Evolutionary conservation across 1,284 basidiomycete species (phyloP).

Genomic region (Polyporus tsugae): DNA sequence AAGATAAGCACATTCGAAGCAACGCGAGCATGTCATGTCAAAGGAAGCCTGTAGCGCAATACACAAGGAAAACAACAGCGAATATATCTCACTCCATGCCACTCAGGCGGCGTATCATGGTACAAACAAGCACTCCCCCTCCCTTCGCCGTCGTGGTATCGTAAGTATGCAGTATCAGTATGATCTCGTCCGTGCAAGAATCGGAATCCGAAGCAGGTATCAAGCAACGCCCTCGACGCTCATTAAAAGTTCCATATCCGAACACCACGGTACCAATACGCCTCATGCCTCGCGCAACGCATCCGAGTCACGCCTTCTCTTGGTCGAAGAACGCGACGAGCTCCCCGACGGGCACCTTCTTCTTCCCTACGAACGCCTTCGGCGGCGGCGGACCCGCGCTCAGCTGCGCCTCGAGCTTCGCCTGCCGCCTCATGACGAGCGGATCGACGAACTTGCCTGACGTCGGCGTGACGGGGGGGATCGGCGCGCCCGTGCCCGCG

Average conservation of each 20-base stretch:
- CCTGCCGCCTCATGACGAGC: conserved; percentile 70
- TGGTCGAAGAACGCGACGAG: conserved; percentile 85
- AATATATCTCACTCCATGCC: background rate
- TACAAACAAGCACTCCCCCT: background rate
- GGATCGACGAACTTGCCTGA: conserved; percentile 74
- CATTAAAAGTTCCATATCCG: conserved; percentile 2
- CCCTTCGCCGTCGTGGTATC: background rate
- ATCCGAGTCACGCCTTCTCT: conserved; percentile 52
- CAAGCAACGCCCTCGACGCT: background rate
- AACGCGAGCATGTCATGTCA: conserved; percentile 10
- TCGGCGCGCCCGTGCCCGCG: conserved; percentile 29
- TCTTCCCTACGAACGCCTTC: conserved; percentile 50
- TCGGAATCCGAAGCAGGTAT: conserved; percentile 4
- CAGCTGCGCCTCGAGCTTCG: conserved; percentile 50
- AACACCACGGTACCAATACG: background rate
- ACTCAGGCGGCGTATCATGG: background rate
- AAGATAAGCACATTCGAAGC: conserved; percentile 21
- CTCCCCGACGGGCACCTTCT: conserved; percentile 75
- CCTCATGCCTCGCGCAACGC: background rate
- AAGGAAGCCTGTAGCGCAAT: conserved; percentile 11
- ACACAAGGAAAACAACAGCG: conserved; percentile 13
- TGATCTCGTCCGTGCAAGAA: conserved; percentile 4
- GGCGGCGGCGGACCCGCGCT: conserved; percentile 48
- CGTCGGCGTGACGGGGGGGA: conserved; percentile 36
- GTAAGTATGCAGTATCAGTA: background rate